Evolutionary conservation across 345 rosid species (phyloP), one percentile per base, ranked within the genome.

Genomic region (Turnera subulata): DNA sequence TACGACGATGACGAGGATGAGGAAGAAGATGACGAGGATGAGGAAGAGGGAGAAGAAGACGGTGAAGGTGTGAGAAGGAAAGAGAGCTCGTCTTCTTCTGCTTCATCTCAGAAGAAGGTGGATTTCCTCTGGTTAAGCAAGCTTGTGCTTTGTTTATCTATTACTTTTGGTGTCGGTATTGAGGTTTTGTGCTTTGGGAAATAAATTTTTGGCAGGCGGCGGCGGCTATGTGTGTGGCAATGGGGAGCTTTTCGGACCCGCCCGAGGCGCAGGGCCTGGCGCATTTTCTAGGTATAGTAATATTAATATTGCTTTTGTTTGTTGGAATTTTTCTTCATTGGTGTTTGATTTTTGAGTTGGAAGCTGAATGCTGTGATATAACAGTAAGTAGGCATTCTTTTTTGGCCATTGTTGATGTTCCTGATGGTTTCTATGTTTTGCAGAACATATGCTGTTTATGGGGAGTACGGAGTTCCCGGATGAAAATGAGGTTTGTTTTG

Each of bases 371-470:
- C n/a, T n/a, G n/a, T n/a, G n/a, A n/a, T n/a, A n/a, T n/a, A n/a
- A n/a, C n/a, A n/a, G n/a, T n/a, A n/a, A n/a, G n/a, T n/a, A n/a
- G 2, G 11, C 40, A 37, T 37, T 7, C 8, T 37, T 37, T 13
- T 37, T 1, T 37, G 2, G 40, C 40, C 40, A 37, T 37, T 37
- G 40, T 37, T 7, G 13, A 37, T 37, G 11, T 7, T 37, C 13
- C 13, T 37, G 40, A 39, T n/a, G 15, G 32, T 6, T 6, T 65
- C 33, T 55, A 39, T 55, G 23, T 63, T 59, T 7, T 62, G 62
- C 79, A 89, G 97, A 93, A 61, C 99, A 93, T 82, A 93, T 93
- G 99, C 88, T 93, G n/a, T 93, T 89, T 81, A 89, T 93, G 97
- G 97, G 99, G 55, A 93, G 99, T 72, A 60, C 77, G 7, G 91